Base-by-base conservation (phyloP, 2,329 filamentous ascomycete genomes). In the Dactylellina drechsleri region DNA sequence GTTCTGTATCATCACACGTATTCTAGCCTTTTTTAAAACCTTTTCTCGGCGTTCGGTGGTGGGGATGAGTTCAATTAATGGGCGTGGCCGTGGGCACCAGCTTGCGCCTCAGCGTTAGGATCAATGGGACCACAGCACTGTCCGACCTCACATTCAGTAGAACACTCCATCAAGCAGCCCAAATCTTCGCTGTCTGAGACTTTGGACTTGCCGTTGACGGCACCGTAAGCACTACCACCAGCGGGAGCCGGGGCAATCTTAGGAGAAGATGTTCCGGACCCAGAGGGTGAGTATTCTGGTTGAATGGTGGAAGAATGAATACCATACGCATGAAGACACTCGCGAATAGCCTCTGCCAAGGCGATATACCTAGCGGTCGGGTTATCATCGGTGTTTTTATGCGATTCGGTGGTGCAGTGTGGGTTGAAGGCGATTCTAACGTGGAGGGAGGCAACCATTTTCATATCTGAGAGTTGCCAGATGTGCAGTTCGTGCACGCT, bases 271-370 rank as follows among this genome's bases (percentile, higher is more conserved):
- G 49, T 72, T 83, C 82, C 77, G 81, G 78, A 83, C 83, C 64
- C 68, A 7, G 76, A 80, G 85, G 77, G 77, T 10, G 77, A 78
- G 53, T 78, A 99, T 82, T 99, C 95, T 4, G 95, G 95, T 82
- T 99, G 95, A 79, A 99, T 98, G 12, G 95, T 99, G 41, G 93
- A 94, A 43, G 92, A 96, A 84, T 99, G 95, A 77, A 99, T 98
- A 66, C 95, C 94, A 79, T 96, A 97, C 41, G 89, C 93, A 82
- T 99, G 95, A 2, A 99, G 88, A 80, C 95, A 99, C 80, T 90
- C 90, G 56, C 93, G 87, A 16, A 96, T 91, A 67, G 91, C 89
- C 72, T 88, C 89, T 18, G 94, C 92, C 45, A 99, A 87, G 77
- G 90, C 87, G 94, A 99, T 99, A 83, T 98, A 99, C 79, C 90